Evolutionary conservation across 176 grass and related monocot genomes (phyloP).

Genomic region (Cenchrus fungigraminus): DNA sequence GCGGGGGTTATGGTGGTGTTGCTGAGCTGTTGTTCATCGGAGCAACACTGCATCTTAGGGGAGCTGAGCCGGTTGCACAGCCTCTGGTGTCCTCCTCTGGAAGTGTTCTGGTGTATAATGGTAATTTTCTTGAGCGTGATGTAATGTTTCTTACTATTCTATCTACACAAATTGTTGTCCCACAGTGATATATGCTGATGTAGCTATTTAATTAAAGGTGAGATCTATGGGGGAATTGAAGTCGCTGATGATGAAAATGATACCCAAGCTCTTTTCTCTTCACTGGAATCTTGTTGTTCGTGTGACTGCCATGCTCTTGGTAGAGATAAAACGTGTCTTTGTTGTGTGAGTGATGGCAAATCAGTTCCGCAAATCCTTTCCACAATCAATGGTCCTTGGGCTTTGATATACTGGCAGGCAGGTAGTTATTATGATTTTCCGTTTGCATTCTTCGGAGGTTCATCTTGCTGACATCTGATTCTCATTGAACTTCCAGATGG

Average conservation of each 20-base stretch:
- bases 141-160: background rate
- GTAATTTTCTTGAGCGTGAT: constrained; percentile 46
- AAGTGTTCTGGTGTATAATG: constrained; percentile 89
- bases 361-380: constrained; percentile 71
- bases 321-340: constrained; percentile 45
- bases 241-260: constrained; percentile 68
- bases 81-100: constrained; percentile 55
- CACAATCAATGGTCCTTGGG: constrained; percentile 82
- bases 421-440: constrained; percentile 41
- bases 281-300: constrained; percentile 67
- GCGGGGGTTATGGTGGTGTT: background rate
- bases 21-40: constrained; percentile 67
- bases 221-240: constrained; percentile 85
- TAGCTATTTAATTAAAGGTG: constrained; percentile 51
- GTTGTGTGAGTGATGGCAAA: constrained; percentile 31
- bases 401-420: constrained; percentile 96
- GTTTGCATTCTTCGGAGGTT: constrained; percentile 14
- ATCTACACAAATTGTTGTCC: background rate
- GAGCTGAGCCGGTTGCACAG: constrained; percentile 61
- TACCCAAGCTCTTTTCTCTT: constrained; percentile 59
- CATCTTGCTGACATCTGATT: constrained; percentile 22
- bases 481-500: constrained; percentile 51
- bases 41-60: constrained; percentile 80
- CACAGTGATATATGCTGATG: background rate
- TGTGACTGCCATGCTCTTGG: constrained; percentile 41